phyloP scores from a whole-genome alignment of 345 rosid genomes.

The Eucalyptus fibrosa region DNA sequence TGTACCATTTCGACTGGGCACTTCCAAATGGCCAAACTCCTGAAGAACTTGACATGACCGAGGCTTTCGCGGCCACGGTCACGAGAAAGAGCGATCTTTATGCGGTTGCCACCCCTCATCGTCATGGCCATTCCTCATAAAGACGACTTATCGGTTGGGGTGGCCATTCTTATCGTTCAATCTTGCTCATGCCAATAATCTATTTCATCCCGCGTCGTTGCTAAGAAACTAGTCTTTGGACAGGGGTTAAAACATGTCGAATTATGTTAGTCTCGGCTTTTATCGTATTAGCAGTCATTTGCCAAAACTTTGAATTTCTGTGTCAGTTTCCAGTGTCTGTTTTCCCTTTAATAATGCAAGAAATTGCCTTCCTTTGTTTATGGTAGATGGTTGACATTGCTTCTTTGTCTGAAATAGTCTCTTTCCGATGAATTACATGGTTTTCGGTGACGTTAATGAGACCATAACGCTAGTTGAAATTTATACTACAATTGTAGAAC shows the following conservation, averaged over 20 bases:
- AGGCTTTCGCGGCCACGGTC: neutral
- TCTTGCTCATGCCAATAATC: neutral
- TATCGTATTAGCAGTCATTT: neutral
- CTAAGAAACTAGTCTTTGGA: neutral
- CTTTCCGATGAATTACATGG: neutral
- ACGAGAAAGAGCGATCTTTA: neutral
- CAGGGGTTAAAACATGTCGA: neutral
- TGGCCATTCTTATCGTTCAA: neutral
- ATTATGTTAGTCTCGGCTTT: neutral
- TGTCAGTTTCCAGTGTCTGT: neutral
- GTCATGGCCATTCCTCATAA: neutral
- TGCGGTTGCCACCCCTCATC: neutral
- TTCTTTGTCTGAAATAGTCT: neutral
- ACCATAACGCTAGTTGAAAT: neutral
- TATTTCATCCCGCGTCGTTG: neutral
- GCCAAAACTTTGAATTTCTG: neutral
- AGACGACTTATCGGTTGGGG: neutral
- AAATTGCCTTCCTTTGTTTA: neutral
- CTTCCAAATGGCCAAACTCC: neutral
- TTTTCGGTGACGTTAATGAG: neutral
- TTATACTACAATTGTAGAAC: rapidly evolving
- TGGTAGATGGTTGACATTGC: neutral
- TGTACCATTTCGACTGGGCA: neutral
- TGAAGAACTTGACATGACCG: neutral
- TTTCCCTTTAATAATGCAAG: neutral